Evolutionary conservation across 2,329 filamentous ascomycete species (phyloP), one percentile per base, ranked within the genome.

Genomic region (Chaetomiaceae sp.): DNA sequence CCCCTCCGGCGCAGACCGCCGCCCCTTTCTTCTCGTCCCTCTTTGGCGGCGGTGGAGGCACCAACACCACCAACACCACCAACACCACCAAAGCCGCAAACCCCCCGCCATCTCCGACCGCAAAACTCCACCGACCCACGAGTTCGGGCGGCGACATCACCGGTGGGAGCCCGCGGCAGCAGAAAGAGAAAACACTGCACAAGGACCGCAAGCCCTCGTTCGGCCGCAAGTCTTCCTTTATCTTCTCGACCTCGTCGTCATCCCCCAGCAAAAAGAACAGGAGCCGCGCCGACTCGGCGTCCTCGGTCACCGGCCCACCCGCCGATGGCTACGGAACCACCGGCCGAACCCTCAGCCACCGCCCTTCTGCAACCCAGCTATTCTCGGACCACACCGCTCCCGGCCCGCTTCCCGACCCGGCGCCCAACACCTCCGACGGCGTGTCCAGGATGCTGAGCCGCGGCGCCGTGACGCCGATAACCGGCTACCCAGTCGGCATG

Each of bases 211-310:
- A 62, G 54, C 44, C 59, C 58, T 42, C 60, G 60, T 37, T 78
- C 65, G 64, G 66, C 66, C 73, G 78, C 69, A 75, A 77, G 61
- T 66, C 72, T 21, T 81, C 78, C 40, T 78, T 80, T 38, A 73
- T 81, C 43, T 47, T 49, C 55, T 75, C 73, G 14, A n/a, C n/a
- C n/a, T 69, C 71, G 67, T 69, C 38, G 59, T 74, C 72, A 60
- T 33, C 69, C 57, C 60, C 38, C 53, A 36, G 59, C 62, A 60
- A 66, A 65, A 56, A 23, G 25, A 38, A 65, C 60, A 54, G 69
- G 45, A 70, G 71, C 44, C 68, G 75, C 36, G 73, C 72, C 51
- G 71, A 71, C 58, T 71, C 74, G 21, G 71, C 73, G 9, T 69
- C 72, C 14, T 71, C 74, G 43, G 64, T 65, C 18, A 54, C 58